Evolutionary conservation across 495 filamentous ascomycete species (phyloP).

Genomic region (Podospora pseudocomata): DNA sequence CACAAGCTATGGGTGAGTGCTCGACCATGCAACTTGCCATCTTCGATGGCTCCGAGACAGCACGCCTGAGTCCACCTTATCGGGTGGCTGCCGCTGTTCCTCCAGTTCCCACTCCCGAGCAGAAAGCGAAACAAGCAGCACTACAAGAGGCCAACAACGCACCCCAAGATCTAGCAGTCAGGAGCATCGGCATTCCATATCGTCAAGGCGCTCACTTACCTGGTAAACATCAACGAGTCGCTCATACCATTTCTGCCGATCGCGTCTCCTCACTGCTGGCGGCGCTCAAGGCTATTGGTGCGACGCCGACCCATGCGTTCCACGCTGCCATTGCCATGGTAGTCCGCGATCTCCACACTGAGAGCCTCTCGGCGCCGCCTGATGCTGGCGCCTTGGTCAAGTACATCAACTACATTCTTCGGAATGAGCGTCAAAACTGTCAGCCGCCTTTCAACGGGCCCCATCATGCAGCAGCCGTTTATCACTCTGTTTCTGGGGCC

Average conservation of each 20-base stretch:
- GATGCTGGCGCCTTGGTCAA: not conserved
- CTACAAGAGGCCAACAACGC: not conserved
- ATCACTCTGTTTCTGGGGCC: slow-evolving; percentile 30
- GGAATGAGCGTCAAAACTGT: slow-evolving; percentile 32
- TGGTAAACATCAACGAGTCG: slow-evolving; percentile 21
- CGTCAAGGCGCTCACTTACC: not conserved
- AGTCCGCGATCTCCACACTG: slow-evolving; percentile 25
- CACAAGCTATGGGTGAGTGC: slow-evolving; percentile 17
- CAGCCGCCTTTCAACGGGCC: slow-evolving; percentile 26
- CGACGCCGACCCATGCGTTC: slow-evolving; percentile 36
- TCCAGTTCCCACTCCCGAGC: slow-evolving; percentile 1
- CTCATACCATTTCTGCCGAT: slow-evolving; percentile 14
- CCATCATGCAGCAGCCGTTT: slow-evolving; percentile 29
- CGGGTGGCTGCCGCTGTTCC: slow-evolving; percentile 17
- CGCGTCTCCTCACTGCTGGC: slow-evolving; percentile 20
- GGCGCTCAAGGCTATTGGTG: slow-evolving; percentile 24
- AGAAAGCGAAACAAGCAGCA: not conserved
- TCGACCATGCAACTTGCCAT: not conserved
- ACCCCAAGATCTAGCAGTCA: not conserved
- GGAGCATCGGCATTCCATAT: slow-evolving; percentile 7
- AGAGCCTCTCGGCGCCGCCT: not conserved
- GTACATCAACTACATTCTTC: slow-evolving; percentile 35
- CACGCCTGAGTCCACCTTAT: slow-evolving; percentile 22
- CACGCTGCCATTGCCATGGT: slow-evolving; percentile 32
- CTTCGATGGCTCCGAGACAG: slow-evolving; percentile 20